Base-by-base conservation (phyloP, 2,329 filamentous ascomycete genomes). In the Fusarium guadeloupense region DNA sequence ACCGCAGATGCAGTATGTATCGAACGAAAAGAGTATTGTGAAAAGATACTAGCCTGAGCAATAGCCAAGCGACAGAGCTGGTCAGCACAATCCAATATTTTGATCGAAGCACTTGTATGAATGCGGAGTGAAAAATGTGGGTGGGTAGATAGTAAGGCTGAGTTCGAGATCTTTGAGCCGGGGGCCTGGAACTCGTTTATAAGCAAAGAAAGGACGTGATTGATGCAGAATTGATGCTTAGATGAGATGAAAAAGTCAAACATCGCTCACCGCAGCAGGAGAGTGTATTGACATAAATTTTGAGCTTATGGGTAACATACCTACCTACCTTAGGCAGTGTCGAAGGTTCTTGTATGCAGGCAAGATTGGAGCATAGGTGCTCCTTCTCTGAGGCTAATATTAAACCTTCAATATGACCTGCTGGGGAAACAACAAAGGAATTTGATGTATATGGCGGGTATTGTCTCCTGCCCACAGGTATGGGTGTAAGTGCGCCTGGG, bases 91-190 rank as follows among this genome's bases (percentile, higher is more conserved):
- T 50, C 43, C 55, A 62, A 35, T 49, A 46, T n/a, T 45, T 39
- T 37, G 59, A 47, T 51, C 52, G 49, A 28, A 54, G 52, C 42
- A 44, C 35, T 44, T n/a, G 31, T 40, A 34, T 20, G 40, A 23
- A 25, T 62, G 61, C 45, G 61, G 61, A 64, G 62, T 31, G 52
- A 47, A 43, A n/a, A 47, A 52, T 48, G 45, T 51, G 60, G 61
- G 48, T 55, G 51, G 59, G 56, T 64, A 63, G 17, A 17, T 17
- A 40, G 10, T 28, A 28, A 28, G 26, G 26, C 26, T 28, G 26
- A 28, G 10, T 9, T 28, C 20, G 47, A 52, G 43, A 23, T 39
- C 20, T 19, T 37, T 17, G 31, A 26, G 34, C 43, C 13, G 50
- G 41, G 50, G 50, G 50, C 47, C 39, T 50, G 20, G 21, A 12